Evolutionary conservation across 768 basidiomycete species (phyloP).

Genomic region (Lactarius vividus): DNA sequence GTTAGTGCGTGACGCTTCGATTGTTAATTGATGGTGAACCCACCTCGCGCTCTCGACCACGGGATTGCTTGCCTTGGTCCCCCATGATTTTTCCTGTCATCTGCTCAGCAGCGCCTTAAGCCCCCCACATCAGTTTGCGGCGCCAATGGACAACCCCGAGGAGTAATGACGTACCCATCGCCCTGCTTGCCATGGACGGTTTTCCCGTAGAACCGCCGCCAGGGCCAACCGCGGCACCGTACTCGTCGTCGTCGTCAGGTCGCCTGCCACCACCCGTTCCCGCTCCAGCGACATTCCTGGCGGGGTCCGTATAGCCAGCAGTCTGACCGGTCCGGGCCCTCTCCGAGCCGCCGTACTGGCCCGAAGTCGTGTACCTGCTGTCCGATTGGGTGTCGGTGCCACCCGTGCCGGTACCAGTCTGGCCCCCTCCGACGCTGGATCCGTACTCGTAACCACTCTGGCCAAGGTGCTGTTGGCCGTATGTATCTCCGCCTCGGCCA

Average conservation of each 20-base stretch:
- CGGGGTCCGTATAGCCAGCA: background rate
- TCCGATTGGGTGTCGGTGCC: background rate
- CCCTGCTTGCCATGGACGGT: constrained; percentile 11
- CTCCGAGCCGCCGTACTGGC: background rate
- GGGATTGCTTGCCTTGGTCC: constrained; percentile 14
- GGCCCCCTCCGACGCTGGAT: background rate
- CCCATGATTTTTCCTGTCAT: constrained; percentile 17
- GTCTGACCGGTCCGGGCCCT: background rate
- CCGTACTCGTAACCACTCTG: background rate
- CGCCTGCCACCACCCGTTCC: background rate
- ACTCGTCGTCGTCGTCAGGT: background rate
- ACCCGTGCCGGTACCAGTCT: background rate
- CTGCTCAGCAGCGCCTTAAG: constrained; percentile 22
- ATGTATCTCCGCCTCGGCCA: background rate
- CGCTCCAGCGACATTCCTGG: background rate
- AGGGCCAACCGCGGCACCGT: background rate
- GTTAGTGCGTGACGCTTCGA: background rate
- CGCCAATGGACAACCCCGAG: background rate
- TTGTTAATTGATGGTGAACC: background rate
- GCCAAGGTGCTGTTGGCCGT: constrained; percentile 6
- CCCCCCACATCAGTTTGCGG: constrained; percentile 9
- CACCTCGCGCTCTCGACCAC: constrained; percentile 26
- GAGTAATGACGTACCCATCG: constrained; percentile 20
- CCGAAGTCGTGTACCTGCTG: background rate
- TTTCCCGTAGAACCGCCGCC: background rate